Base-by-base conservation (phyloP, 441 rosid genomes). In the Biscutella auriculata region DNA sequence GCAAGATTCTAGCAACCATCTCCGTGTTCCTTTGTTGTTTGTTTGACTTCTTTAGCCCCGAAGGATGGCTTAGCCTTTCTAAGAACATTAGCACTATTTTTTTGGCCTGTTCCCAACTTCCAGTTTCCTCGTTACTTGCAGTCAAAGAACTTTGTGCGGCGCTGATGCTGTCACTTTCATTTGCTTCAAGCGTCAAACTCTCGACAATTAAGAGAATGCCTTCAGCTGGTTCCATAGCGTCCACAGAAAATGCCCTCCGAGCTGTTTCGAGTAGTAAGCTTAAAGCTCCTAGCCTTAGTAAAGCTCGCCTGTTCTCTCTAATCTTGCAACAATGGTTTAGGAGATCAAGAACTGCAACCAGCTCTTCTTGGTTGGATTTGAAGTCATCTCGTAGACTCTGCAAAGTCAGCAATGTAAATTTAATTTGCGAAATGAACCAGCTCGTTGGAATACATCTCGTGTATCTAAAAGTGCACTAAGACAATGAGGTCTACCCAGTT, bases 211-310 rank as follows among this genome's bases (percentile, higher is more conserved):
- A 79, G 73, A 95, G 98, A 76, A 92, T 95, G 68, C 96, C 97
- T 74, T 92, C 99, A 46, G 99, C 99, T 66, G 95, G 94, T 67
- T 95, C 98, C 95, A 95, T 92, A 63, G 99, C 98, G 81, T 95
- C 99, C 67, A 95, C 94, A 44, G 96, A 78, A 72, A 92, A 95
- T 32, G 99, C 99, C 41, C 88, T 78, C 80, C 99, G 82, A 53
- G 96, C 98, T 40, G 98, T 85, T 82, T 95, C 99, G 72, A 95
- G 99, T 73, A 95, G 97, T 56, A 95, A 78, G 69, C 92, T 95
- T 70, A 92, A 74, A 62, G 98, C 98, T 66, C 95, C 98, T 35
- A 92, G 82, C 62, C 77, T 79, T 62, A 95, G 76, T 63, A 95
- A 77, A 60, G 95, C 96, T 52, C 83, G 76, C 56, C 98, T 84